Conservation (phyloP, 1,139 yeast genomes). For the Zygosaccharomyces sapae region DNA sequence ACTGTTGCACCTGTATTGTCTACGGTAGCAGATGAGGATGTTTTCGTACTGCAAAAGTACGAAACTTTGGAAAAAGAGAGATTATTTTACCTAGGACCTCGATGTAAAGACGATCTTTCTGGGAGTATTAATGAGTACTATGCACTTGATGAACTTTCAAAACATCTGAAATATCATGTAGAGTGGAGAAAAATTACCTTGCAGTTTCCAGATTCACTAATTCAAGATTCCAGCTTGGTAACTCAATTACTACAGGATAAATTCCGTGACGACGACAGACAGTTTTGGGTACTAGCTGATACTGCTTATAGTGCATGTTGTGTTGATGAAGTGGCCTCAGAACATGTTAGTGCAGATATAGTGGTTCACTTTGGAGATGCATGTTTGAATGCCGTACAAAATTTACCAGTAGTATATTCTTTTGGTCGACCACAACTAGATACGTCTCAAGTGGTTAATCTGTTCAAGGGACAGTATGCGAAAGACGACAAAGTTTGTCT, state of each 20-base stretch:
- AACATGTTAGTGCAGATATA: conserved; percentile 80
- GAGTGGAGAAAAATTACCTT: conserved; percentile 58
- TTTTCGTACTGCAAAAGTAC: conserved; percentile 45
- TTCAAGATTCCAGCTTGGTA: conserved; percentile 74
- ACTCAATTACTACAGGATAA: conserved; percentile 42
- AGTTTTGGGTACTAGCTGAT: conserved; percentile 80
- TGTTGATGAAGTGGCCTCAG: conserved; percentile 95
- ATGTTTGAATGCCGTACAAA: conserved; percentile 74
- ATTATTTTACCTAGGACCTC: conserved; percentile 38
- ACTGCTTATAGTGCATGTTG: conserved; percentile 95
- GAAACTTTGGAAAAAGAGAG: conserved; percentile 36
- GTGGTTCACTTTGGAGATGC: conserved; percentile 95
- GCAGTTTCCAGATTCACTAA: conserved; percentile 82
- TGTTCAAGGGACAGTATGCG: conserved; percentile 43
- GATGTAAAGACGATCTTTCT: conserved; percentile 26
- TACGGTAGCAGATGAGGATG: conserved; percentile 53
- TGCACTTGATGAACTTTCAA: conserved; percentile 45
- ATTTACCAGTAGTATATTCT: conserved; percentile 69
- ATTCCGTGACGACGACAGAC: conserved; percentile 23
- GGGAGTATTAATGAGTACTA: conserved; percentile 47
- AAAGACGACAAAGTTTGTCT: conserved; percentile 45
- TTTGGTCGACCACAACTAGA: conserved; percentile 64
- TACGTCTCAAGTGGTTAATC: conserved; percentile 33
- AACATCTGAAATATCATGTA: conserved; percentile 38
- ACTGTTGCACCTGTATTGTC: conserved; percentile 55